A percentile compares a stretch with the other conserved stretches of the same genome.
phyloP scores from a whole-genome alignment of 176 grass and related monocot species.

The Lolium multiflorum region DNA sequence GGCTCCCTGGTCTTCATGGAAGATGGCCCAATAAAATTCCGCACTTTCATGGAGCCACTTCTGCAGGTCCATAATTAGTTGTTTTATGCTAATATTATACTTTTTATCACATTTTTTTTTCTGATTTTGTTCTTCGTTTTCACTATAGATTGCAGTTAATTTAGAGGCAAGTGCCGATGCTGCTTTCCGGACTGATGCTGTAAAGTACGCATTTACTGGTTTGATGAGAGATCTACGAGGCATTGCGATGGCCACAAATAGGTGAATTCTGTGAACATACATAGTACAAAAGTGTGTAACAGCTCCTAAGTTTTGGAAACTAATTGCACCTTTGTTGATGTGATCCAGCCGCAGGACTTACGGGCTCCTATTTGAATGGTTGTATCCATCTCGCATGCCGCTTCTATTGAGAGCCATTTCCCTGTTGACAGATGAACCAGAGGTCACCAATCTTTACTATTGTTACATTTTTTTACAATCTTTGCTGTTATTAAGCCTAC shows the following conservation, averaged over 20 bases:
- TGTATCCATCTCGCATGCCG: constrained; percentile 89
- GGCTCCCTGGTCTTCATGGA: constrained; percentile 98
- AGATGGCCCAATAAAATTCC: constrained; percentile 91
- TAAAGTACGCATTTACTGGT: constrained; percentile 93
- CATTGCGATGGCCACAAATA: constrained; percentile 95
- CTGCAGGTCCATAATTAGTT: constrained; percentile 64
- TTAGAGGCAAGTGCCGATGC: constrained; percentile 83
- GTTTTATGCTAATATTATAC: constrained; percentile 23
- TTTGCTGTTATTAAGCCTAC: constrained; percentile 27
- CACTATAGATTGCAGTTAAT: constrained; percentile 68
- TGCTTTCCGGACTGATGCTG: constrained; percentile 79
- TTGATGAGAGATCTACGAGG: constrained; percentile 96
- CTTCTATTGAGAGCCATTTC: constrained; percentile 91
- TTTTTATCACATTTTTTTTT: constrained; percentile 12
- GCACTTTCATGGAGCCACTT: constrained; percentile 95
- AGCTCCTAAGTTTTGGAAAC: constrained; percentile 10
- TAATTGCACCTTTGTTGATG: constrained; percentile 42
- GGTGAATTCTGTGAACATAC: constrained; percentile 56
- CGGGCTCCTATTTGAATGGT: constrained; percentile 95
- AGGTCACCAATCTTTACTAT: constrained; percentile 61
- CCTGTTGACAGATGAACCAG: constrained; percentile 78
- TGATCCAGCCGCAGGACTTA: constrained; percentile 85
- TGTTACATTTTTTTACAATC: constrained; percentile 24
- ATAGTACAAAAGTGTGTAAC: neutral
- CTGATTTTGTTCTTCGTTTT: constrained; percentile 36